Percentiles rank a stretch among this genome's conserved stretches.
Evolutionary conservation across 202 grass and related monocot species (phyloP).

Genomic region (Setaria italica): DNA sequence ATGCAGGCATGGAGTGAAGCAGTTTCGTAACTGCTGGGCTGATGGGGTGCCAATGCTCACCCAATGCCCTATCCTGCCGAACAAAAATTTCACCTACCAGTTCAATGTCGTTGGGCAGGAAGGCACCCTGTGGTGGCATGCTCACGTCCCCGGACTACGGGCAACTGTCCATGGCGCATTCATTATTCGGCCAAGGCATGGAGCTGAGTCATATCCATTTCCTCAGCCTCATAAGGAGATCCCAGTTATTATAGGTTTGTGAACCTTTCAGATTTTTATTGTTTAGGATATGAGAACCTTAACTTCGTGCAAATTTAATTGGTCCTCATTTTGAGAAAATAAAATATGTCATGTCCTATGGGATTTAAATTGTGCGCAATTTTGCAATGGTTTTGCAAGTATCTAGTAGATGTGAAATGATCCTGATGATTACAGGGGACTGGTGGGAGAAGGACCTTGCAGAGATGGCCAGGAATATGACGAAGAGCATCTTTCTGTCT

Average conservation of each 20-base stretch:
- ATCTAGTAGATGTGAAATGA: background rate
- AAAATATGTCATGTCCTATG: background rate
- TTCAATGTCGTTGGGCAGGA: conserved; percentile 46
- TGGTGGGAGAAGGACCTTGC: conserved; percentile 51
- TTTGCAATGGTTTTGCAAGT: no score
- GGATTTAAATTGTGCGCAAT: background rate
- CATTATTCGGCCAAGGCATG: conserved; percentile 40
- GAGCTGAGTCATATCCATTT: conserved; percentile 38
- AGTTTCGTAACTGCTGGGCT: conserved; percentile 39
- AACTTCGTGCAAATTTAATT: background rate
- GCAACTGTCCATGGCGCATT: conserved; percentile 51
- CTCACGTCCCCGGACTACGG: conserved; percentile 42
- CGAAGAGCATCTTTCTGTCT: background rate
- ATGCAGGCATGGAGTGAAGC: background rate
- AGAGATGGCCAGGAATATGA: background rate
- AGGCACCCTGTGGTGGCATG: conserved; percentile 61
- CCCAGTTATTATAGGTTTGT: conserved; percentile 52
- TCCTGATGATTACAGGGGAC: conserved; percentile 35
- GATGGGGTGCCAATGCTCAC: conserved; percentile 62
- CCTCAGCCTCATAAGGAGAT: conserved; percentile 44
- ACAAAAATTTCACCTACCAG: conserved; percentile 42
- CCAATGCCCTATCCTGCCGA: conserved; percentile 52
- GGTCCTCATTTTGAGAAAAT: background rate
- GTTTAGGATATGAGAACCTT: background rate
- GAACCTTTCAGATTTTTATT: background rate